A percentile compares a stretch with the other conserved stretches of the same genome.
These are phyloP conservation scores for Neurospora sp. DNA, from an alignment of 495 filamentous ascomycete species.

Conservation along the genomic window DNA sequence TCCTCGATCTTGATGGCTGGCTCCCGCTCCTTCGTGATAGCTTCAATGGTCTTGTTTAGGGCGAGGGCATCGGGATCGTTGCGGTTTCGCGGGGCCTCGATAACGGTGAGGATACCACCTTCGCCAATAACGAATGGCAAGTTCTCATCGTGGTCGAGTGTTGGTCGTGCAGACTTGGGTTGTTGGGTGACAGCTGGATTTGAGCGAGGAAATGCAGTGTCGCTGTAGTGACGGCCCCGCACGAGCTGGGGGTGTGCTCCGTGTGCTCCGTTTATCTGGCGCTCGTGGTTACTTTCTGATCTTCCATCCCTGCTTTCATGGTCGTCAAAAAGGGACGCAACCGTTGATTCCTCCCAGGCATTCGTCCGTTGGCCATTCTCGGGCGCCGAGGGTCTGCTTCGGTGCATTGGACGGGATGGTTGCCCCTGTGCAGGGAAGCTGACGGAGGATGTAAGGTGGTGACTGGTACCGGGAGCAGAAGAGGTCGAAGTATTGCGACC, in stretches of 20 bases:
- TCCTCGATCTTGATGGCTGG: slow-evolving; percentile 12
- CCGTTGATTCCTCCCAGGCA: slow-evolving; percentile 29
- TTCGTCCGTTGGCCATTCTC: slow-evolving; percentile 15
- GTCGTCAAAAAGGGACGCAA: slow-evolving; percentile 27
- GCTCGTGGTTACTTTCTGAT: slow-evolving; percentile 18
- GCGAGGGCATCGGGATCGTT: slow-evolving; percentile 3
- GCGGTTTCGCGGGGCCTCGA: slow-evolving; percentile 7
- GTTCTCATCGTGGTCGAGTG: slow-evolving; percentile 12
- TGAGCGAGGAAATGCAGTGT: slow-evolving; percentile 3
- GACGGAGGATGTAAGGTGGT: slow-evolving; percentile 11
- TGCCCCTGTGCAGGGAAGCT: slow-evolving; percentile 10
- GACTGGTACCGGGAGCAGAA: not conserved
- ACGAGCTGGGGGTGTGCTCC: not conserved
- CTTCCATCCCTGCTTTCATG: slow-evolving; percentile 16
- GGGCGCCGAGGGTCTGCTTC: slow-evolving; percentile 18
- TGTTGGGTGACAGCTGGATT: not conserved
- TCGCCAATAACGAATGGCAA: slow-evolving; percentile 24
- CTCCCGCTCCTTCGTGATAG: slow-evolving; percentile 9
- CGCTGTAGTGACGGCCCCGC: slow-evolving; percentile 19
- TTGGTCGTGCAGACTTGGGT: slow-evolving; percentile 4
- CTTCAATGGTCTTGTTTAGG: slow-evolving; percentile 1
- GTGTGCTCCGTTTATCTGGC: slow-evolving; percentile 5
- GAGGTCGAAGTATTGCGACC: not conserved
- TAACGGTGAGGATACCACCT: slow-evolving; percentile 21
- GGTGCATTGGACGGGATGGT: slow-evolving; percentile 21